Conservation (phyloP, 169 alveolate genomes). For the Cryptosporidium sp. region DNA sequence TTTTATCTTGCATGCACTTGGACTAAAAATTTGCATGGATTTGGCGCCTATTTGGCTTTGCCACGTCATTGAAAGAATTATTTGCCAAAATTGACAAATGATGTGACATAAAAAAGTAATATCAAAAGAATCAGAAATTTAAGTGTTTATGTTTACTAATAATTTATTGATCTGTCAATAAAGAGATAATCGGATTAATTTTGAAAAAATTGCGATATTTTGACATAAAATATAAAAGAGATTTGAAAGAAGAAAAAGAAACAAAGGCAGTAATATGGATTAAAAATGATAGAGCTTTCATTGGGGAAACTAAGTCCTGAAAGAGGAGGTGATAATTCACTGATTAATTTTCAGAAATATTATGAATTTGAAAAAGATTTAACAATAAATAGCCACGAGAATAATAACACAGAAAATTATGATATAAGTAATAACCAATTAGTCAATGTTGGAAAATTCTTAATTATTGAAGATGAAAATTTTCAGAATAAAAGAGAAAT, state of each 20-base stretch:
- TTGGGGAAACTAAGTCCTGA: neutral
- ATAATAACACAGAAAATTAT: neutral
- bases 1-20: neutral
- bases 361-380: neutral
- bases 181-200: neutral
- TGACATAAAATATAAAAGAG: no score
- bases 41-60: constrained; percentile 1
- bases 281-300: neutral
- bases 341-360: neutral
- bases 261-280: no score
- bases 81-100: neutral
- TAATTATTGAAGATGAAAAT: neutral
- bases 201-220: neutral
- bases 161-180: neutral
- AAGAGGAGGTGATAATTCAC: neutral
- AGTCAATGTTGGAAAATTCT: neutral
- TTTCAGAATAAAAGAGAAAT: neutral
- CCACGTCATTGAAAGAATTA: constrained; percentile 1
- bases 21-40: neutral
- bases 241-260: no score
- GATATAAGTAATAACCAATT: neutral
- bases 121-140: no score
- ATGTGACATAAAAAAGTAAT: no score
- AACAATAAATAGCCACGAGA: neutral
- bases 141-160: no score